phyloP scores from a whole-genome alignment of 495 filamentous ascomycete genomes.

The Pseudomonodictys pantanalensis region DNA sequence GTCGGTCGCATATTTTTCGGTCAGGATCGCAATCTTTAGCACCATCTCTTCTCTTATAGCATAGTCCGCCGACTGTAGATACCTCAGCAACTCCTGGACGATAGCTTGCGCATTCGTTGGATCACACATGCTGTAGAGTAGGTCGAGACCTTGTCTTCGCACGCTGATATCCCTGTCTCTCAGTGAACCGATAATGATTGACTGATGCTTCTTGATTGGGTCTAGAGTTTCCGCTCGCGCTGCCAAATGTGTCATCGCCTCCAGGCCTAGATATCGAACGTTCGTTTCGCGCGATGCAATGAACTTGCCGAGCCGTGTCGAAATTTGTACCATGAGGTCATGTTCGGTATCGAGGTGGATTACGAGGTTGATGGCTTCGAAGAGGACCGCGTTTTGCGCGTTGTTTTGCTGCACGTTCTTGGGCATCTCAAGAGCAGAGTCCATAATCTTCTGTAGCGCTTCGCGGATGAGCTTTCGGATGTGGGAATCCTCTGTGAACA shows the following conservation, averaged over 20 bases:
- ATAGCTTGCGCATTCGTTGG: conserved; percentile 85
- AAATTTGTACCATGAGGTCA: conserved; percentile 93
- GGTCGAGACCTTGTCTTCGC: conserved; percentile 87
- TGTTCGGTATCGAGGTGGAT: conserved; percentile 99
- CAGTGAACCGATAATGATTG: conserved; percentile 88
- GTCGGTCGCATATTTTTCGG: conserved; percentile 97
- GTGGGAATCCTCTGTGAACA: conserved; percentile 74
- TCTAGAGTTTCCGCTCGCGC: conserved; percentile 92
- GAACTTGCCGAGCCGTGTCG: conserved; percentile 88
- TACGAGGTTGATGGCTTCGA: conserved; percentile 97
- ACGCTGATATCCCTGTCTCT: conserved; percentile 97
- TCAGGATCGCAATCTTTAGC: conserved; percentile 95
- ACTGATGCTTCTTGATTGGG: conserved; percentile 97
- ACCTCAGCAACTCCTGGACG: conserved; percentile 88
- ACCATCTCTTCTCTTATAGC: conserved; percentile 99
- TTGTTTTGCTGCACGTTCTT: conserved; percentile 99
- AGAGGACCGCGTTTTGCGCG: conserved; percentile 95
- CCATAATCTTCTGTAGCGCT: conserved; percentile 83
- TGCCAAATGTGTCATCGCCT: conserved; percentile 98
- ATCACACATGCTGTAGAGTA: conserved; percentile 99
- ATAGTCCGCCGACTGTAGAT: conserved; percentile 94
- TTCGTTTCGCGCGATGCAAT: conserved; percentile 97
- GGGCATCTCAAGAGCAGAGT: conserved; percentile 84
- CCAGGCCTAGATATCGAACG: conserved; percentile 92
- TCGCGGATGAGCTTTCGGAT: conserved; percentile 89